Percentiles rank a stretch among this genome's conserved stretches.
Evolutionary conservation across 345 rosid species (phyloP).

Genomic region (Brassica napus): DNA sequence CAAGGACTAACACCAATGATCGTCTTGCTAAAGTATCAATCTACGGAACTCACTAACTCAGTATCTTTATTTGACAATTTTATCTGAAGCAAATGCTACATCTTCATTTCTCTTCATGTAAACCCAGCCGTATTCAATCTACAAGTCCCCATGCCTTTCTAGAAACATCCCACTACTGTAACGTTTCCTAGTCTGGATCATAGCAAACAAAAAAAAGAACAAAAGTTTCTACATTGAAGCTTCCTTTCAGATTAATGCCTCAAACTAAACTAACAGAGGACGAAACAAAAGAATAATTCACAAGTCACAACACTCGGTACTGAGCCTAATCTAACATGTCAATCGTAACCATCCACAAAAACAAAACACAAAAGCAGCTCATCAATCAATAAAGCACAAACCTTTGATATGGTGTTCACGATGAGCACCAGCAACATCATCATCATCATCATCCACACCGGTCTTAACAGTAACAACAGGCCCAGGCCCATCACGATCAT

Average conservation of each 20-base stretch:
- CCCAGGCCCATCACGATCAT: constrained; percentile 40
- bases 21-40: neutral
- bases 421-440: constrained; percentile 12
- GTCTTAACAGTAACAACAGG: constrained; percentile 39
- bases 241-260: neutral
- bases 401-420: constrained; percentile 43
- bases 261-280: no score
- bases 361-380: constrained; percentile 6
- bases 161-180: neutral
- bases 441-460: constrained; percentile 23
- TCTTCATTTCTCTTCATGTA: neutral
- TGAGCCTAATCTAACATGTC: constrained; percentile 17
- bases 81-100: neutral
- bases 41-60: neutral
- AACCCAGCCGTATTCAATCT: neutral
- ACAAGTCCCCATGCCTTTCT: neutral
- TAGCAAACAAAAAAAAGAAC: neutral
- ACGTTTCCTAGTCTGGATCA: neutral
- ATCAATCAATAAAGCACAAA: constrained; percentile 6
- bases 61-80: neutral
- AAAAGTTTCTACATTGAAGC: neutral
- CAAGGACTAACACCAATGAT: constrained; percentile 1
- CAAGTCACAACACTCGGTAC: neutral
- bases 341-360: neutral
- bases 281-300: no score